Evolutionary conservation across 129 eudicot species (phyloP), one percentile per base, ranked within the genome.

Genomic region (Chrysanthemum makinoi): DNA sequence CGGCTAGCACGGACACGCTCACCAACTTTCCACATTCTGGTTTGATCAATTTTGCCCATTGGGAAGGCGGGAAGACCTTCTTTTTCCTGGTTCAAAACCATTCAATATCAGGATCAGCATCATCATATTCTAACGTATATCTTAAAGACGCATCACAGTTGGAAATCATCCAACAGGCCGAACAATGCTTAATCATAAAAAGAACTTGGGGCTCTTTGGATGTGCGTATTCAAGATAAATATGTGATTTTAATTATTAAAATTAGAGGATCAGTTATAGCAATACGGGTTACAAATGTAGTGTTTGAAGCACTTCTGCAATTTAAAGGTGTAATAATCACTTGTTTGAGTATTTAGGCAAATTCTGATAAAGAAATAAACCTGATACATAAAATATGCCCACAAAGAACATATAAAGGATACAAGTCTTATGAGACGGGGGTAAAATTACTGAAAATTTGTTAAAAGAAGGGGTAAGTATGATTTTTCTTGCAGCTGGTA

Each of bases 61-160:
- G 98, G 98, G 78, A 94, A 94, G 35, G 98, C 96, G 10, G 98
- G 98, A n/a, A 94, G 72, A 12, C 98, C 98, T 49, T 94, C 98
- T 65, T 94, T 94, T 66, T 94, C 96, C 98, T 93, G 89, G 15
- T 55, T 28, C n/a, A 44, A 24, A 0, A 0, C 63, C 24, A 60
- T 10, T 26, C 8, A 0, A 26, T 35, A 18, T 13, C 5, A 9
- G 10, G 4, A 56, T 56, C 47, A 68, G 33, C 39, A 66, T 44
- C 26, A 46, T 46, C 61, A n/a, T 52, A 22, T 15, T 66, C 46
- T 49, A 39, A 7, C 10, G 10, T 39, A 1, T 8, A 39, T 39
- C 46, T 7, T 7, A 39, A 6, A 39, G 10, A 39, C 9, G 10
- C 46, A 8, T 39, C 10, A 67, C 54, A 24, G 1, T 7, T 5